phyloP scores from a whole-genome alignment of 176 grass and related monocot genomes.

The Juncus inflexus region DNA sequence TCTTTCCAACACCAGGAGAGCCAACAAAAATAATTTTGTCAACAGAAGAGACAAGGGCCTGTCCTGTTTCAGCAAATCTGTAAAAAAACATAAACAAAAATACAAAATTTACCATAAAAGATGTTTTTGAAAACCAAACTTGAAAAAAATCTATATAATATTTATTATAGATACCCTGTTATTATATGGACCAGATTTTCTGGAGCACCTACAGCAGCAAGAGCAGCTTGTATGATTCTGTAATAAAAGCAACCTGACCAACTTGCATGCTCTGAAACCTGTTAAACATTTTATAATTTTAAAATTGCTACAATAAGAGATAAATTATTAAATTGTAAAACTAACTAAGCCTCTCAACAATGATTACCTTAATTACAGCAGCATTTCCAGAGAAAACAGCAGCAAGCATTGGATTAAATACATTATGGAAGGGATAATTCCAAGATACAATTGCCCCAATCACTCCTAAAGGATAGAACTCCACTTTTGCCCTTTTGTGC shows the following conservation, averaged over 20 bases:
- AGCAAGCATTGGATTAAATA: conserved; percentile 89
- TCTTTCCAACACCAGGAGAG: conserved; percentile 92
- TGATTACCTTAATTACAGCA: conserved; percentile 88
- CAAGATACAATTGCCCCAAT: conserved; percentile 98
- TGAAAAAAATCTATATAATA: conserved; percentile 8
- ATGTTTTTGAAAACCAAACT: neutral
- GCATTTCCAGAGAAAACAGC: conserved; percentile 98
- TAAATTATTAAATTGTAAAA: neutral
- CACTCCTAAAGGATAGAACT: conserved; percentile 92
- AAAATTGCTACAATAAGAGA: conserved; percentile 2
- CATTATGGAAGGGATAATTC: conserved; percentile 98
- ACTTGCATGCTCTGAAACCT: conserved; percentile 96
- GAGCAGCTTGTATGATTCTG: conserved; percentile 93
- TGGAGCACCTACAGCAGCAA: conserved; percentile 89
- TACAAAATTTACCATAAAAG: conserved; percentile 7
- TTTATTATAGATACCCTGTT: conserved; percentile 57
- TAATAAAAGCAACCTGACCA: conserved; percentile 98
- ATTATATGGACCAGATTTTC: conserved; percentile 95
- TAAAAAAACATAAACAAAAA: conserved; percentile 14
- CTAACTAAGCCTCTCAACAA: conserved; percentile 10
- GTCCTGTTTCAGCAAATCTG: conserved; percentile 95
- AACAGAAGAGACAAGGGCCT: conserved; percentile 89
- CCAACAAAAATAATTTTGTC: conserved; percentile 99
- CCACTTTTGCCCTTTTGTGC: conserved; percentile 90
- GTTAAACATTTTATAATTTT: neutral